A percentile compares a stretch with the other conserved stretches of the same genome.
Conservation (phyloP, 169 alveolate species). For the Plasmodium knowlesi region DNA sequence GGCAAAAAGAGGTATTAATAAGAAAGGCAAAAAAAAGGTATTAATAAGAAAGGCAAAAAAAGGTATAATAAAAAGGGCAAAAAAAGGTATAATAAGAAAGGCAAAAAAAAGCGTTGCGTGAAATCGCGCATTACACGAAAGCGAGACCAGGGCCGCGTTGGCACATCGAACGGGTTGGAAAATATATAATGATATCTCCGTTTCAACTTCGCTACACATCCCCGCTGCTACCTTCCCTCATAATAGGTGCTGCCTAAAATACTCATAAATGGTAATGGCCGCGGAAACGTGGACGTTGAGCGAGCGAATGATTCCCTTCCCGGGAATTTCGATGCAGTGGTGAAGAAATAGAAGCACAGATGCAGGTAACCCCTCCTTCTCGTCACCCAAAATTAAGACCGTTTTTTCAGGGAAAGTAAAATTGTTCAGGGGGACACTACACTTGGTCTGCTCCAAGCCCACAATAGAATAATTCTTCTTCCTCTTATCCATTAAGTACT, state of each 20-base stretch:
- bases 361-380: slow-evolving; percentile 94
- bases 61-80: no score
- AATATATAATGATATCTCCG: neutral
- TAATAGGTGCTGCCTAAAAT: slow-evolving; percentile 83
- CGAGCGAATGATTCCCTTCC: slow-evolving; percentile 91
- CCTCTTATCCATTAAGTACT: slow-evolving; percentile 79
- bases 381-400: slow-evolving; percentile 91
- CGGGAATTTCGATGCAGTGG: slow-evolving; percentile 92
- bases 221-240: neutral
- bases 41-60: no score
- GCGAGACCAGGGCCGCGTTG: neutral
- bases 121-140: neutral
- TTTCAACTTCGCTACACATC: neutral
- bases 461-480: slow-evolving; percentile 86
- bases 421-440: slow-evolving; percentile 81
- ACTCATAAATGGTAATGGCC: slow-evolving; percentile 91
- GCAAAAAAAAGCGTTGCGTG: neutral
- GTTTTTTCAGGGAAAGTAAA: slow-evolving; percentile 88
- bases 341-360: slow-evolving; percentile 87
- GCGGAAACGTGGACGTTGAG: slow-evolving; percentile 95
- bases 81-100: no score
- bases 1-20: no score
- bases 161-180: no score
- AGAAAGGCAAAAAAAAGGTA: no score
- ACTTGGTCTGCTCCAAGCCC: slow-evolving; percentile 93